Base-by-base conservation (phyloP, 495 filamentous ascomycete species). In the Trichocladium antarcticum region DNA sequence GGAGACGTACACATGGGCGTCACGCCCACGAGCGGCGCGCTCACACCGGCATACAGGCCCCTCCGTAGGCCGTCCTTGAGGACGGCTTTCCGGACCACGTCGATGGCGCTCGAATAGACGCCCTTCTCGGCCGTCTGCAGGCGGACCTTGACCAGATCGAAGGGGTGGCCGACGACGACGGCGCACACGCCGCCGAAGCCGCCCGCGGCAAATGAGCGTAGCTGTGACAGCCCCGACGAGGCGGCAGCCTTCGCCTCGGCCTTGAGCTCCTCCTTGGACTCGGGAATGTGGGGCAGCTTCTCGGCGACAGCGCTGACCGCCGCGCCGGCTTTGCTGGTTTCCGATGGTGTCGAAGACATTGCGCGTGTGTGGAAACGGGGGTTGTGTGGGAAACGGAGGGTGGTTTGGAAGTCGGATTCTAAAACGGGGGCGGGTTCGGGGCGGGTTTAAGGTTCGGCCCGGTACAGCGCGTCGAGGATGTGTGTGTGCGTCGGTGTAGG, bases 91-190 rank as follows among this genome's bases (percentile, higher is more conserved):
- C 76, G 70, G 53, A 95, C 89, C 6, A 95, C 89, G 72, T 98
- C 93, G 54, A 97, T 77, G 7, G 93, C 92, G 28, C 84, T 80
- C 11, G 73, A 81, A 67, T 98, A 97, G 38, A 95, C 84, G 11
- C 92, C 93, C 71, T 81, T 85, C 68, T 95, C 88, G 15, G 92
- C 87, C 1, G 92, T 98, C 73, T 98, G 92, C 65, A 98, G 64
- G 32, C 93, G 85, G 49, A 98, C 92, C 69, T 98, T 98, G 60
- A 97, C 90, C 51, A 98, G 73, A 61, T 98, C 92, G 61, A 98
- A 98, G 7, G 92, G 92, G 68, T 97, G 93, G 36, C 92, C 92
- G 53, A 90, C 81, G 17, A 98, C 57, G 36, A 97, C 93, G 22
- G 92, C 90, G 68, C 85, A 96, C 27, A 97, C 72, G 60, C 93